Base-by-base conservation (phyloP, 495 filamentous ascomycete genomes). In the Amniculicola lignicola region DNA sequence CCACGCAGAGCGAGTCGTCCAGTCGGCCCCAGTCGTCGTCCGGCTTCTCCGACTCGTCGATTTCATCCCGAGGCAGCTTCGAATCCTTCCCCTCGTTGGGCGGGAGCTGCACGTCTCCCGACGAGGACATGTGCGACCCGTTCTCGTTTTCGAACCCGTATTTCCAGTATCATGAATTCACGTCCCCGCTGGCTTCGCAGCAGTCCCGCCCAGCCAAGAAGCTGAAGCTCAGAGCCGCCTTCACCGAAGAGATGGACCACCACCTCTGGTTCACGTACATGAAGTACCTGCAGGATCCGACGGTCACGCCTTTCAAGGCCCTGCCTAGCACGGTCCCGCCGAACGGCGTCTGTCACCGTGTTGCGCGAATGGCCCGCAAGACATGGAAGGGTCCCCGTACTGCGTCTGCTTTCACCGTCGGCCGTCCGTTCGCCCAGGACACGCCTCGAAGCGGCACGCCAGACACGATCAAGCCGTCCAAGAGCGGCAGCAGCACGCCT, bases 251-350 rank as follows among this genome's bases (percentile, higher is more conserved):
- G 16, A 94, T 95, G 89, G 90, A 91, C 70, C 83, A 85, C 29
- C 93, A 98, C 66, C 71, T 98, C 24, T 97, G 94, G 94, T 83
- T 87, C 28, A 90, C 87, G 1, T 97, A 95, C 66, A 74, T 88
- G 59, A 68, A 87, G 9, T 98, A 96, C 65, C 74, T 96, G 10
- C 86, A 90, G 59, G 90, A 97, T 68, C 91, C 93, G 27, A 90
- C 86, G 9, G 86, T 95, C 23, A 98, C 93, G 1, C 93, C 93
- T 0, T 92, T 97, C 72, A 90, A 91, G 62, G 86, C 89, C 74
- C 81, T 90, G 14, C 90, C 92, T 18, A 91, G 89, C 46, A 80
- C 81, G 50, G 82, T 91, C 31, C 93, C 93, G 19, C 93, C 93
- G 11, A 77, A 93, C 31, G 94, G 93, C 6, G 88, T 97, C 27